Evolutionary conservation across 2,329 filamentous ascomycete species (phyloP), one percentile per base, ranked within the genome.

Genomic region (Aurifilum marmelostoma): DNA sequence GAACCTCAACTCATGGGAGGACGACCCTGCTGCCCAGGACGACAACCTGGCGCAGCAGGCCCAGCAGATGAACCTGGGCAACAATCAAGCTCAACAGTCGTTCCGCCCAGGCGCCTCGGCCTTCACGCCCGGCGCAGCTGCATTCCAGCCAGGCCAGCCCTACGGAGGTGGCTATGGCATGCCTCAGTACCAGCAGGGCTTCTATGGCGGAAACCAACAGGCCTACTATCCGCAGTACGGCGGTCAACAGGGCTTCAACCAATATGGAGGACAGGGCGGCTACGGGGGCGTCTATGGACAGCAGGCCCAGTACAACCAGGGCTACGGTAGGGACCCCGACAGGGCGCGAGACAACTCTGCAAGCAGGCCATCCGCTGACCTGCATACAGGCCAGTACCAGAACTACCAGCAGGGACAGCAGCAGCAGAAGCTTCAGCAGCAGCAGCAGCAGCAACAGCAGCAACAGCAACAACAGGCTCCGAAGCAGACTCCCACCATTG

Each of bases 1-100:
- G 75, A 90, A 94, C 80, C 92, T 93, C 76, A 94, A 97, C 80
- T 97, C 94, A 72, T 98, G 96, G 92, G 94, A 98, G 83, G 93
- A 97, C 77, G 92, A 94, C 77, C 89, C 90, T 76, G 85, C 90
- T 67, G 89, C 88, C 72, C 91, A 93, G 84, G 91, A 94, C 76
- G 91, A 92, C 75, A 88, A 88, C 79, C 88, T 97, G 80, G 88
- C 92, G 72, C 89, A 89, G 75, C 92, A 94, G 84, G 83, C 92
- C 50, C 88, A 91, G 75, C 90, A 91, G 79, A 86, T 94, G 80
- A 93, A 93, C 79, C 79, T 94, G 76, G 92, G 91, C 79, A 79
- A 79, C 79, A 83, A 84, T 66, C 80, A 78, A 73, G 79, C 77
- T 72, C 79, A 79, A 69, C 83, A 81, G 69, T 81, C 83, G 72